phyloP scores from a whole-genome alignment of 148 eudicot genomes.

The Fagopyrum homotropicum region DNA sequence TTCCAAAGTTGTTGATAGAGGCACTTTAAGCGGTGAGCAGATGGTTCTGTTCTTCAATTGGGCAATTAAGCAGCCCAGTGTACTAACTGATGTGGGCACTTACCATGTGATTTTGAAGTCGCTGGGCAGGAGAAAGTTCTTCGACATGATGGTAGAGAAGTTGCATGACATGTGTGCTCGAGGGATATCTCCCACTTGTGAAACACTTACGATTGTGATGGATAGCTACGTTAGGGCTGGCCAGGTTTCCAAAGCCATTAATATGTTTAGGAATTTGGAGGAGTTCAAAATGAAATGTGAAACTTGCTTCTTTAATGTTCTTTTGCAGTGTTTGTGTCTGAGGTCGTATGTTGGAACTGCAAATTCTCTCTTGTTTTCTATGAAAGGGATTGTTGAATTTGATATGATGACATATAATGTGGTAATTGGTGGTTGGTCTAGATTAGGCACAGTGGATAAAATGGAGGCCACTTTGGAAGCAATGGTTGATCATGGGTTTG shows the following conservation, averaged over 20 bases:
- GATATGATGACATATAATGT: conserved; percentile 40
- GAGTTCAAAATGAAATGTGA: conserved; percentile 48
- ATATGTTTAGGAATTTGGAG: conserved; percentile 47
- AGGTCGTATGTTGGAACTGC: conserved; percentile 59
- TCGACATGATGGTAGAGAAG: conserved; percentile 45
- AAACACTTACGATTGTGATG: conserved; percentile 50
- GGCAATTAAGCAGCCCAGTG: conserved; percentile 42
- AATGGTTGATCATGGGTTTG: conserved; percentile 70
- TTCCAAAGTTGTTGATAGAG: conserved; percentile 56
- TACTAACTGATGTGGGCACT: conserved; percentile 25
- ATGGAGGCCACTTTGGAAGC: conserved; percentile 51
- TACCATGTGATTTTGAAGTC: conserved; percentile 64
- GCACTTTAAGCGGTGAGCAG: conserved; percentile 56
- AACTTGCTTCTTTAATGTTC: conserved; percentile 49
- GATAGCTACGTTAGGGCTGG: conserved; percentile 58
- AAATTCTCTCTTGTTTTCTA: conserved; percentile 41
- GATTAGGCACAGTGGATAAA: conserved; percentile 55
- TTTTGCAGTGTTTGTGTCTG: conserved; percentile 53
- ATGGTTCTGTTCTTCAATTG: conserved; percentile 72
- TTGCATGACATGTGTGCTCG: conserved; percentile 39
- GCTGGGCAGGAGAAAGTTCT: conserved; percentile 73
- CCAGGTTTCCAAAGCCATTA: conserved; percentile 50
- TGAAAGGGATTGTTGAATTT: conserved; percentile 50
- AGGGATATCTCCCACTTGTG: conserved; percentile 40
- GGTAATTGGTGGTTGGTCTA: conserved; percentile 75